Conservation (phyloP, 371 early-diverging fungal species). For the Rhizomucor miehei region DNA sequence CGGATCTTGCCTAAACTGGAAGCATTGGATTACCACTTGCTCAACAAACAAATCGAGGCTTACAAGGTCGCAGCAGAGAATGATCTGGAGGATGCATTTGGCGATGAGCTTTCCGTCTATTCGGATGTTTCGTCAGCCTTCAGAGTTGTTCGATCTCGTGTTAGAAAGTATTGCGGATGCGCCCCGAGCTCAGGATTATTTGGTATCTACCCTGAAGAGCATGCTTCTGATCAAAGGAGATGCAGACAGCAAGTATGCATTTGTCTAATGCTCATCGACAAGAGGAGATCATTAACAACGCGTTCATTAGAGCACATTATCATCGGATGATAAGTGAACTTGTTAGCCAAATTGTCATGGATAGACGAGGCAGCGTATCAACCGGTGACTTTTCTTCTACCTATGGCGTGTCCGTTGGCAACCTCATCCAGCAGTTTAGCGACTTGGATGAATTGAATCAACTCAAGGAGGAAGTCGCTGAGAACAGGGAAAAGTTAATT, state of each 20-base stretch:
- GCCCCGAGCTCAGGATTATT: constrained; percentile 60
- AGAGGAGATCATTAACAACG: not conserved
- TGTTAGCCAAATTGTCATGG: constrained; percentile 79
- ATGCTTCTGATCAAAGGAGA: constrained; percentile 67
- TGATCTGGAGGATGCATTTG: constrained; percentile 40
- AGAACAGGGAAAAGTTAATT: constrained; percentile 37
- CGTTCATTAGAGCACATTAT: constrained; percentile 55
- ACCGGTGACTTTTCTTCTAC: constrained; percentile 15
- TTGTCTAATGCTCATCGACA: not conserved
- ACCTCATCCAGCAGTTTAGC: constrained; percentile 70
- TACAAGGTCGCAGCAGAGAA: constrained; percentile 68
- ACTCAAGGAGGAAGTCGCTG: constrained; percentile 31
- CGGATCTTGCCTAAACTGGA: constrained; percentile 52
- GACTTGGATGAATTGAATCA: constrained; percentile 72
- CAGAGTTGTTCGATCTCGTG: constrained; percentile 63
- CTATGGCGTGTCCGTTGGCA: constrained; percentile 36
- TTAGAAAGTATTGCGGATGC: constrained; percentile 54
- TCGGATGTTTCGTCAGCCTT: constrained; percentile 50
- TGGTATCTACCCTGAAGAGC: constrained; percentile 64
- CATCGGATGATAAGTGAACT: constrained; percentile 78
- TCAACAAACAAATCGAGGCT: constrained; percentile 64
- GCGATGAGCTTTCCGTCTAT: constrained; percentile 14
- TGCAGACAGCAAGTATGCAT: constrained; percentile 30
- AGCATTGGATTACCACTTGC: constrained; percentile 52
- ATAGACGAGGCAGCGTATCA: constrained; percentile 66